These are phyloP conservation scores for Pyricularia sp. DNA, from an alignment of 2,329 filamentous ascomycete genomes.

Conservation along the genomic window DNA sequence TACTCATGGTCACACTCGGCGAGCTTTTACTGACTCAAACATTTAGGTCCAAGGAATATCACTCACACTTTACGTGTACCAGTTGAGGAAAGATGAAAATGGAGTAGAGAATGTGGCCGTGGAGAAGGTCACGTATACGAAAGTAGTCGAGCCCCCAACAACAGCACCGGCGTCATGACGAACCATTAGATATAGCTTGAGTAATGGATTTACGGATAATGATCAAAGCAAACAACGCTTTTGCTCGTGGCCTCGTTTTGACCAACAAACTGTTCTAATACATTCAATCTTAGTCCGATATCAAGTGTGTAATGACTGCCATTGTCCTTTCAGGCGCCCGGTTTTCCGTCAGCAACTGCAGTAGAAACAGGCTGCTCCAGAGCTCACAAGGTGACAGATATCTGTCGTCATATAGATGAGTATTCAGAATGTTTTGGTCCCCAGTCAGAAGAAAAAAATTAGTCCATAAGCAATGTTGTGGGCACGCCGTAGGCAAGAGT, in stretches of 20 bases:
- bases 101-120: conserved; percentile 73
- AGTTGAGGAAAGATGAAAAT: conserved; percentile 67
- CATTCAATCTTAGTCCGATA: neutral
- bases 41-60: conserved; percentile 90
- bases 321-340: neutral
- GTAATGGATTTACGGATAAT: neutral
- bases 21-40: conserved; percentile 12
- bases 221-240: neutral
- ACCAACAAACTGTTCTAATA: neutral
- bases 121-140: conserved; percentile 80
- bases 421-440: neutral
- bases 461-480: neutral
- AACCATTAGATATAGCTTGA: conserved; percentile 1
- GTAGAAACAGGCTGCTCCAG: neutral
- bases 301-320: neutral
- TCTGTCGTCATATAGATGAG: neutral
- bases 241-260: neutral
- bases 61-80: conserved; percentile 90
- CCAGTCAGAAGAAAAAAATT: neutral
- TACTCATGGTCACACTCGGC: neutral
- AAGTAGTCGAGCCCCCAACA: conserved; percentile 49
- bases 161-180: conserved; percentile 37
- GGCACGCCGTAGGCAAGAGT: too few species aligned
- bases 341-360: neutral
- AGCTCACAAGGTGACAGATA: neutral